Base-by-base conservation (phyloP, 345 rosid genomes). In the Brassica nigra region DNA sequence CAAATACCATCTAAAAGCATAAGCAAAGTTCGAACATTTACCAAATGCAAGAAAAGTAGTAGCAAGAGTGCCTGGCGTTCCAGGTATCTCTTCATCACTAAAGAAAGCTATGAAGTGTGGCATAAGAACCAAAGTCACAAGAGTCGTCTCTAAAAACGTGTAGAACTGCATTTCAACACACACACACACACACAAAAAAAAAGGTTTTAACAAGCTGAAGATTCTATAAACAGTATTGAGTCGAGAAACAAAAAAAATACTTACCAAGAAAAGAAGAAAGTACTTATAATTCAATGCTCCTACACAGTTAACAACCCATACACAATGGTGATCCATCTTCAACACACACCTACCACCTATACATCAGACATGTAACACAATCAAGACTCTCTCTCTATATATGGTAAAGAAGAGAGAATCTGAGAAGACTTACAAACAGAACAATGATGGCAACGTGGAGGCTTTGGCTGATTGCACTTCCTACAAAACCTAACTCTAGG, bases 251-350 rank as follows among this genome's bases (percentile, higher is more conserved):
- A 8, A 49, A 42, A 42, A 44, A 44, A 29, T 47, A 80, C 97
- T 81, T 87, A 96, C 99, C 99, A 96, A 84, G 84, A 96, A 96
- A 71, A 96, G 93, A 83, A 96, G 94, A 78, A 96, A 96, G 80
- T 91, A 96, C 87, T 96, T 96, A 78, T 96, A 96, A 80, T 96
- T 96, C 61, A 89, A 81, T 27, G 98, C 98, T 62, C 99, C 99
- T 62, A 96, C 99, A 82, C 99, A 96, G 77, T 93, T 96, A 47
- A 96, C 99, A 86, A 96, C 99, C 99, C 99, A 96, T 18, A 96
- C 98, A 58, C 99, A 96, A 81, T 96, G 99, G 75, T 96, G 99
- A 73, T 96, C 99, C 99, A 96, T 96, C 88, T 96, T 96, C 68
- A 96, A 87, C 42, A 93, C 90, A 78, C 99, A 96, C 58, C 95